Base-by-base conservation (phyloP, 2,329 filamentous ascomycete species). In the Alternaria panax region DNA sequence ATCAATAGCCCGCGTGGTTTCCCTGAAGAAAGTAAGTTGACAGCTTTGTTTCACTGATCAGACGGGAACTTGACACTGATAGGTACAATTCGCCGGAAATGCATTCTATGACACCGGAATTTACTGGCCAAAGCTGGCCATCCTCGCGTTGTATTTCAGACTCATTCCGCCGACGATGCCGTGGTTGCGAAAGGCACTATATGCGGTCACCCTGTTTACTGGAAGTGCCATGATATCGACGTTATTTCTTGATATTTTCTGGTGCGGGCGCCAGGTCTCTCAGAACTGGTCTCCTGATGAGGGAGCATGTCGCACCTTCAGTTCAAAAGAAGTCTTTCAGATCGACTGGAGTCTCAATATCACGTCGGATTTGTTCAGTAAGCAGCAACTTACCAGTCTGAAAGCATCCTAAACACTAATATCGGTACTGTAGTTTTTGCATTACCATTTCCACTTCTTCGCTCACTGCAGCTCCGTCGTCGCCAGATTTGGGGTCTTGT, bases 361-460 rank as follows among this genome's bases (percentile, higher is more conserved):
- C 7, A 16, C 54, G 2, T 64, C 65, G 14, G 65, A 67, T 16
- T 16, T 64, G 20, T 43, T 62, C 22, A 64, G 65, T 67, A 25
- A 36, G 61, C 50, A 18, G 40, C 50, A 14, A 7, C 9, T 3
- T 36, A 25, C 6, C 30, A 48, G 16, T 3, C 1, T 7, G 16
- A 18, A 24, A 7, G 28, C 14, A 18, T 5, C n/a, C 6, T 6
- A n/a, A 34, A 12, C 28, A n/a, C 53, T 60, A 30, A 45, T 40
- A 14, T 12, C 5, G 1, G 2, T 9, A 38, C 22, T 3, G 22
- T 7, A 71, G 69, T 71, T 41, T 71, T 62, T 34, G 45, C 55
- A 7, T 60, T 72, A 20, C 70, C 70, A 1, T 71, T 71, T 11
- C 70, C 69, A 0, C 47, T 72, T n/a, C 63, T 72, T 9, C 47